These are phyloP conservation scores for Calendula officinalis DNA, from an alignment of 129 eudicot species.

Conservation along the genomic window DNA sequence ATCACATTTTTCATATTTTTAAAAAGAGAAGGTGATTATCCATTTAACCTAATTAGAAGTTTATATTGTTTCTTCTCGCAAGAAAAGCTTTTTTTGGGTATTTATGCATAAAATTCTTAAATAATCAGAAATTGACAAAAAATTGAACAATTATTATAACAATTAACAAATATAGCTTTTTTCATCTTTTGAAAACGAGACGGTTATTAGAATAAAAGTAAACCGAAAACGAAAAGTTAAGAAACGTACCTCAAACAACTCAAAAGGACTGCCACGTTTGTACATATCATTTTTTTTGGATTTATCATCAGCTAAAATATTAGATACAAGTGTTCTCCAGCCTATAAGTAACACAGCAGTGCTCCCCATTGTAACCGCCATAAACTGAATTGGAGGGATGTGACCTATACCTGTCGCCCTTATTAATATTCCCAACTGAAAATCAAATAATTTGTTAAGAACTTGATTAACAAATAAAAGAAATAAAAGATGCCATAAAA, in stretches of 20 bases:
- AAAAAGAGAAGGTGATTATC: no score
- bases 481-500: background rate
- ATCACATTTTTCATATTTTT: no score
- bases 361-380: constrained; percentile 79
- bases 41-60: no score
- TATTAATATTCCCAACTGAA: constrained; percentile 72
- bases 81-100: no score
- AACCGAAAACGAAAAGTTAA: background rate
- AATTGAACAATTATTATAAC: no score
- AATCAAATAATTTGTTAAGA: background rate
- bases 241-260: constrained; percentile 69
- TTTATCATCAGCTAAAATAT: constrained; percentile 44
- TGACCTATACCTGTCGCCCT: constrained; percentile 65
- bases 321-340: constrained; percentile 72
- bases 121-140: no score
- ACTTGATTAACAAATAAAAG: background rate
- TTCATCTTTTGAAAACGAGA: no score
- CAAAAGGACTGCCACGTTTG: constrained; percentile 89
- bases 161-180: no score
- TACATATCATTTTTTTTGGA: constrained; percentile 70
- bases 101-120: no score
- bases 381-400: constrained; percentile 64
- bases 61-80: no score
- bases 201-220: background rate
- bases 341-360: constrained; percentile 88